Conservation (phyloP, 148 eudicot species). For the Oxyria digyna region DNA sequence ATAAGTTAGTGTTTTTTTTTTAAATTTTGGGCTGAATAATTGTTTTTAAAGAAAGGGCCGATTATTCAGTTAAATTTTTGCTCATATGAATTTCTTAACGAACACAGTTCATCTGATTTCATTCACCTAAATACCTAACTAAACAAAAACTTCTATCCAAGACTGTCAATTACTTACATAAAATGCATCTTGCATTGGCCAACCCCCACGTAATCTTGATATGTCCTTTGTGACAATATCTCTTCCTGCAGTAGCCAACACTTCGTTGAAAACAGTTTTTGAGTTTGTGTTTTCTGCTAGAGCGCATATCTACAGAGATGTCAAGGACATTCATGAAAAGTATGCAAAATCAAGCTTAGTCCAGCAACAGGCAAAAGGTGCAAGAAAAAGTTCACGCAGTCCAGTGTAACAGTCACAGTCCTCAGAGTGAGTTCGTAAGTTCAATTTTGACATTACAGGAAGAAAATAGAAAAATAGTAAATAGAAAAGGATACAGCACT, state of each 20-base stretch:
- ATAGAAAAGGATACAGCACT: conserved; percentile 68
- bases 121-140: background rate
- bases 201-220: conserved; percentile 93
- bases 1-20: background rate
- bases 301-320: conserved; percentile 48
- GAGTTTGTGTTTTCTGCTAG: conserved; percentile 86
- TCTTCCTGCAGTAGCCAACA: conserved; percentile 75
- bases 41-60: background rate
- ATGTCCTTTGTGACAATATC: conserved; percentile 93
- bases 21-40: background rate
- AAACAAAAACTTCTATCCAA: background rate
- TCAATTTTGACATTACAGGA: background rate
- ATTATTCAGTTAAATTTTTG: background rate
- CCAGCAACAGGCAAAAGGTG: background rate
- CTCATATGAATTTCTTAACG: background rate
- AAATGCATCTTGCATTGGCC: conserved; percentile 98
- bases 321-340: conserved; percentile 22
- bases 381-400: background rate
- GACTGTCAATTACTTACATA: conserved; percentile 43
- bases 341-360: background rate
- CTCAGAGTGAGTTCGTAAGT: background rate
- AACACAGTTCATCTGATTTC: background rate
- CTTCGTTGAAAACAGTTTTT: conserved; percentile 74
- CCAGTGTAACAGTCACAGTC: background rate
- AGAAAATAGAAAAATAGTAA: background rate